phyloP scores from a whole-genome alignment of 768 basidiomycete species.

The Amanita fuliginea region DNA sequence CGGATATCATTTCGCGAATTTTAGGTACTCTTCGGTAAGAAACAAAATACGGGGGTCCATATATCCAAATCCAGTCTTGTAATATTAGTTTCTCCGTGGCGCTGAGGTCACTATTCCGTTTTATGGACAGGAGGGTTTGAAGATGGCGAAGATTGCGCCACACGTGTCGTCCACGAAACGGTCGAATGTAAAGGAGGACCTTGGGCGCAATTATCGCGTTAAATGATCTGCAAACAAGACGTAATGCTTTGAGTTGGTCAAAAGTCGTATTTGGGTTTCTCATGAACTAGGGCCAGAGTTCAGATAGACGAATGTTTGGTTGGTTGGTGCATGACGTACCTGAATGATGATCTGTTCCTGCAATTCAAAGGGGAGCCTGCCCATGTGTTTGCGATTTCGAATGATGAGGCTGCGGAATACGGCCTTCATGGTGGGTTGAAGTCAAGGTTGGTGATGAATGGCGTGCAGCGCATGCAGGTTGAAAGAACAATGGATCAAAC shows the following conservation, averaged over 20 bases:
- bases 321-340: not conserved
- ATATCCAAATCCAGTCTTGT: not conserved
- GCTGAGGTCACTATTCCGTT: not conserved
- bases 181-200: not conserved
- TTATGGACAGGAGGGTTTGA: not conserved
- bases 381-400: no score
- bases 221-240: not conserved
- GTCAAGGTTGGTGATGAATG: no score
- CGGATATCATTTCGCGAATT: not conserved
- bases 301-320: not conserved
- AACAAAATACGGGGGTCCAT: not conserved
- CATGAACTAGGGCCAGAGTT: not conserved
- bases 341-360: not conserved
- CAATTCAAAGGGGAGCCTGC: not conserved
- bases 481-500: no score
- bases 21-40: not conserved
- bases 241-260: not conserved
- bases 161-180: not conserved
- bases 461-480: no score
- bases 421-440: no score
- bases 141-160: not conserved
- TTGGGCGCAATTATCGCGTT: not conserved
- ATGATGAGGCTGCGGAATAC: no score
- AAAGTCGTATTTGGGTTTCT: constrained; percentile 1
- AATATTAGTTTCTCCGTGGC: not conserved